These are phyloP conservation scores for Acanthamoeba castellanii DNA, from an alignment of 208 protist genomes.

Conservation along the genomic window DNA sequence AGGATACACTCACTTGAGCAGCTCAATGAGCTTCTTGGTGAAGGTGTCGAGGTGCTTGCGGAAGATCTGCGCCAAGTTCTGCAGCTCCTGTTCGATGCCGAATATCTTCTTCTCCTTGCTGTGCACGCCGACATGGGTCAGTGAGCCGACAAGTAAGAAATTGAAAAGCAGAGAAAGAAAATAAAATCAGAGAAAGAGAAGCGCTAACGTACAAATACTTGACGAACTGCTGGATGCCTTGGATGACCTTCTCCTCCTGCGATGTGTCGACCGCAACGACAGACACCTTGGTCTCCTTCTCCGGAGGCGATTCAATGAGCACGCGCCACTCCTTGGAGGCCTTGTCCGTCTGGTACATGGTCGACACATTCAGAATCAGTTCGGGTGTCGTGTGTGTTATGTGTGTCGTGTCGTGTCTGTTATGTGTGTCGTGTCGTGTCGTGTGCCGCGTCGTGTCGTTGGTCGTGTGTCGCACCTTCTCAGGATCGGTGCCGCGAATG, in stretches of 20 bases:
- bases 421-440: neutral
- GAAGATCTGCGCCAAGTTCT: constrained; percentile 45
- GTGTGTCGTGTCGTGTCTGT: neutral
- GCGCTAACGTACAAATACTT: constrained; percentile 41
- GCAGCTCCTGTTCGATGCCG: constrained; percentile 50
- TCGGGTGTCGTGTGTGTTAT: too few species aligned
- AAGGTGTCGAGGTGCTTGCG: constrained; percentile 42
- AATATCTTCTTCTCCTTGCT: constrained; percentile 65
- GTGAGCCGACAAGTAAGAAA: neutral
- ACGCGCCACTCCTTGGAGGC: neutral
- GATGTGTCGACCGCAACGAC: neutral
- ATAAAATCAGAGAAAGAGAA: neutral
- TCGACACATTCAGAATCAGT: neutral
- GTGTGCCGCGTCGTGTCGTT: neutral
- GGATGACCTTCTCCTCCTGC: constrained; percentile 62
- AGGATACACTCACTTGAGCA: neutral
- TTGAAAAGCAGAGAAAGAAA: too few species aligned
- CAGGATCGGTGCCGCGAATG: neutral
- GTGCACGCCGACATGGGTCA: neutral
- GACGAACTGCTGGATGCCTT: constrained; percentile 63
- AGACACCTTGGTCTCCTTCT: constrained; percentile 6
- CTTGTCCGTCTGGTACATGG: neutral
- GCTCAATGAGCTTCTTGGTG: constrained; percentile 43
- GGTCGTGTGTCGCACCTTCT: neutral
- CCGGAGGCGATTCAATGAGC: neutral